phyloP scores from a whole-genome alignment of 495 filamentous ascomycete species.

The Copromyces sp. region DNA sequence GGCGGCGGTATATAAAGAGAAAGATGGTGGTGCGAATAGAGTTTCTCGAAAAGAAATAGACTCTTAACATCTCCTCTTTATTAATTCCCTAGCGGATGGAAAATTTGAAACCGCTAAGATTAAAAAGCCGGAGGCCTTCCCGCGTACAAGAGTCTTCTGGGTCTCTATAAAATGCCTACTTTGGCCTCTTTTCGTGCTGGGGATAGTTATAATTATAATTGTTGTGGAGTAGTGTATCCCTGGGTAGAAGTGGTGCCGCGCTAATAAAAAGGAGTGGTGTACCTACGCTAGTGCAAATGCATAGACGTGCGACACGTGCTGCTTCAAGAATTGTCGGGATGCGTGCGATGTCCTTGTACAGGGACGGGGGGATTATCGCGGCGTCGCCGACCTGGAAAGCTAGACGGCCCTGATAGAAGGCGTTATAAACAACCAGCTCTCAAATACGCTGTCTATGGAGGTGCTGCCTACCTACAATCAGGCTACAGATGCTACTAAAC shows the following conservation, averaged over 20 bases:
- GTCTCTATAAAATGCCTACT: neutral
- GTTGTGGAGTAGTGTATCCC: neutral
- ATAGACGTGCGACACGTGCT: neutral
- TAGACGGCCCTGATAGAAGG: neutral
- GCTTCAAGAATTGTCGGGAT: neutral
- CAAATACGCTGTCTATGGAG: neutral
- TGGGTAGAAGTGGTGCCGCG: too few relatives aligned
- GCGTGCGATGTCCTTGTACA: neutral
- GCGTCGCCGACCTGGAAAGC: neutral
- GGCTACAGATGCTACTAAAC: neutral
- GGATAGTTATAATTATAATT: neutral
- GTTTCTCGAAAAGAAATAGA: neutral
- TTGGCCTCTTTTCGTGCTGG: neutral
- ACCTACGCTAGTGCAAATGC: neutral
- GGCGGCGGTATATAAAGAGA: too few relatives aligned
- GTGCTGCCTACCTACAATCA: neutral
- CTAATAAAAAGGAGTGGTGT: neutral
- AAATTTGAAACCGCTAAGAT: neutral
- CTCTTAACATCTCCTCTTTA: neutral
- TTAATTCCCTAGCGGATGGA: too few relatives aligned
- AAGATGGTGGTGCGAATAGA: too few relatives aligned
- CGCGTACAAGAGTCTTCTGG: neutral
- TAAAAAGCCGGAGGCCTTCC: too few relatives aligned
- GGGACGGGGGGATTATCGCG: neutral
- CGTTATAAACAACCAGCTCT: neutral